Conservation (phyloP, 768 basidiomycete species). For the Tubosaeta brunneosetosa region DNA sequence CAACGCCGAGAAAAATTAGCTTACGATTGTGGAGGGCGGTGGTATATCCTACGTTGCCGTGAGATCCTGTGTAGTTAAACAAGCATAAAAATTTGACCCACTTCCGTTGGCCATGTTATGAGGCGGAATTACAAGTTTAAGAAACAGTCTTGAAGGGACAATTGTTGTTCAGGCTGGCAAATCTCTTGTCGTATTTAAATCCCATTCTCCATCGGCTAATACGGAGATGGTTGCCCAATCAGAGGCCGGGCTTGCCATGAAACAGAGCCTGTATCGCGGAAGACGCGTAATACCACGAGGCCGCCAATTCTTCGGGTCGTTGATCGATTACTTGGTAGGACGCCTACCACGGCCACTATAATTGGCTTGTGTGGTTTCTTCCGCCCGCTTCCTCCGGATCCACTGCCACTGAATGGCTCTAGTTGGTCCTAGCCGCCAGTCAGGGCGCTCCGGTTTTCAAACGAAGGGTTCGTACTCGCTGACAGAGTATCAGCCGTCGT, state of each 20-base stretch:
- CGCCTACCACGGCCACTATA: background rate
- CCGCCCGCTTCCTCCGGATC: background rate
- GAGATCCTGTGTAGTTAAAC: slow-evolving; percentile 1
- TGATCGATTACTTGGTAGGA: slow-evolving; percentile 15
- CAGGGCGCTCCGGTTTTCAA: slow-evolving; percentile 3
- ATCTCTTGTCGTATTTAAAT: slow-evolving; percentile 24
- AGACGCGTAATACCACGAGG: background rate
- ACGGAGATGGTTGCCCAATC: background rate
- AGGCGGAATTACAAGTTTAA: background rate
- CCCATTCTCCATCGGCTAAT: slow-evolving; percentile 7
- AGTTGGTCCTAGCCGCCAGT: slow-evolving; percentile 13
- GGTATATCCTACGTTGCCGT: slow-evolving; percentile 25
- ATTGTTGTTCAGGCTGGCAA: background rate
- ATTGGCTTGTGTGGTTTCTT: background rate
- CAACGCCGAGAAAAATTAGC: slow-evolving; percentile 8
- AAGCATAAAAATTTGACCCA: slow-evolving; percentile 6
- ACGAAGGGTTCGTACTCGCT: background rate
- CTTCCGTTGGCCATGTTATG: slow-evolving; percentile 19
- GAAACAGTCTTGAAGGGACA: background rate
- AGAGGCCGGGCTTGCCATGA: slow-evolving; percentile 1
- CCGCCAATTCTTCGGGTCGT: background rate
- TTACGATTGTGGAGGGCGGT: slow-evolving; percentile 46
- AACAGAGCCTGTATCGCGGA: slow-evolving; percentile 4
- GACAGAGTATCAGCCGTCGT: slow-evolving; percentile 2
- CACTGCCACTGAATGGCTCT: background rate